Evolutionary conservation across 2,329 filamentous ascomycete genomes (phyloP).

Genomic region (Leptosphaerulina australis): DNA sequence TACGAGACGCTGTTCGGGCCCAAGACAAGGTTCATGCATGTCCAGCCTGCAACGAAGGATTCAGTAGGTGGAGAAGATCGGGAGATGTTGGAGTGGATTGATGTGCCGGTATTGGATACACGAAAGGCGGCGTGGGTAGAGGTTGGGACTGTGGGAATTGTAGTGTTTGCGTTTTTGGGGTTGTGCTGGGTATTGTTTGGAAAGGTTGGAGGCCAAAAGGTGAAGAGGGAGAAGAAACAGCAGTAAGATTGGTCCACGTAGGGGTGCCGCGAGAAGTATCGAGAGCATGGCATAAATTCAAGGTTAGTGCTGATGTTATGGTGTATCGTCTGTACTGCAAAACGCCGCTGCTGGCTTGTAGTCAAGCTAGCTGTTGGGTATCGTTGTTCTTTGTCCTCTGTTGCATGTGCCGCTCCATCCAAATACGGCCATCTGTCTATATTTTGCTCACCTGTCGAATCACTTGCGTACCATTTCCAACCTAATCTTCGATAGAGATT

Average conservation of each 20-base stretch:
- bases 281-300: not conserved
- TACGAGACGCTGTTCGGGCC: conserved; percentile 81
- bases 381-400: conserved; percentile 4
- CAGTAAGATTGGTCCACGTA: too few species aligned
- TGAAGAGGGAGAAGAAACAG: conserved; percentile 29
- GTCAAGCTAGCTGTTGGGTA: conserved; percentile 14
- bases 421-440: not conserved
- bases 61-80: conserved; percentile 13
- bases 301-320: not conserved
- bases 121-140: conserved; percentile 46
- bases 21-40: conserved; percentile 82
- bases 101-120: conserved; percentile 16
- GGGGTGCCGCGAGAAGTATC: too few species aligned
- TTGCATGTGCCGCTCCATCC: not conserved
- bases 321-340: conserved; percentile 9
- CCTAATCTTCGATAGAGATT: conserved; percentile 13
- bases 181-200: conserved; percentile 52
- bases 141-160: conserved; percentile 51
- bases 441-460: not conserved
- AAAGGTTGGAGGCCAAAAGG: conserved; percentile 9
- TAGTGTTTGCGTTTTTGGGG: conserved; percentile 54
- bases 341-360: conserved; percentile 7
- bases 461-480: not conserved
- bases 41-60: conserved; percentile 39
- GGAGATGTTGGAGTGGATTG: conserved; percentile 9